Percentiles rank a stretch among this genome's conserved stretches.
phyloP scores from a whole-genome alignment of 257 asterid species.

The Galeopsis tetrahit region DNA sequence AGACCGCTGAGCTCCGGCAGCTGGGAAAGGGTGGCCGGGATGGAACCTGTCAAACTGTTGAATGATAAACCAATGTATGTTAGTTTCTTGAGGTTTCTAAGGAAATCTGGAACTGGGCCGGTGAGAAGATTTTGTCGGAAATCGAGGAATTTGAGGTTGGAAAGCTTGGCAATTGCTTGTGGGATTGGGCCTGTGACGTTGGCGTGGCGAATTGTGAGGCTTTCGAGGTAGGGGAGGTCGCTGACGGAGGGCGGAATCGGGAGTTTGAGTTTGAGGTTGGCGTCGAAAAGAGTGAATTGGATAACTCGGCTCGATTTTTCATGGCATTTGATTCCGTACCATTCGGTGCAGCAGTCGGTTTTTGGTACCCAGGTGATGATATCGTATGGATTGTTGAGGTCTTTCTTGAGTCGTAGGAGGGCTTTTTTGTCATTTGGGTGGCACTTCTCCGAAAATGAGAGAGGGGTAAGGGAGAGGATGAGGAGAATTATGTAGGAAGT shows the following conservation, averaged over 20 bases:
- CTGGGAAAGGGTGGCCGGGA: conserved; percentile 40
- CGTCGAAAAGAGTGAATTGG: conserved; percentile 27
- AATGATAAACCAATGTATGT: conserved; percentile 25
- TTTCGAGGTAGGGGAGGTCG: conserved; percentile 42
- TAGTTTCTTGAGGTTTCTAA: background rate
- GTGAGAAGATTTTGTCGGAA: conserved; percentile 12
- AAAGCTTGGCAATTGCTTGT: conserved; percentile 35
- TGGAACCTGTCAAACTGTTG: conserved; percentile 44
- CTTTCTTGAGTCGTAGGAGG: conserved; percentile 60
- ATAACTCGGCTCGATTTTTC: conserved; percentile 46
- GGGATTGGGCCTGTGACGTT: conserved; percentile 50
- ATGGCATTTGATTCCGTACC: conserved; percentile 58
- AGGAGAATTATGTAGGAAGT: background rate
- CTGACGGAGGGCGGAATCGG: conserved; percentile 62
- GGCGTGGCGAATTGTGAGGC: conserved; percentile 38
- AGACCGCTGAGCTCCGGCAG: conserved; percentile 44
- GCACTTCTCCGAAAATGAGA: conserved; percentile 48
- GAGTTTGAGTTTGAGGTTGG: conserved; percentile 45
- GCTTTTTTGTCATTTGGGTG: conserved; percentile 65
- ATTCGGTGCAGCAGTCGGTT: conserved; percentile 53
- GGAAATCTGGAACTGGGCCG: conserved; percentile 19
- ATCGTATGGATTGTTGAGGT: conserved; percentile 49
- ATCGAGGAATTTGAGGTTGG: conserved; percentile 33
- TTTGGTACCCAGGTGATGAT: conserved; percentile 60
- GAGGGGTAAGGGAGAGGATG: conserved; percentile 13